Base-by-base conservation (phyloP, 2,329 filamentous ascomycete genomes). In the Dothistroma pini region DNA sequence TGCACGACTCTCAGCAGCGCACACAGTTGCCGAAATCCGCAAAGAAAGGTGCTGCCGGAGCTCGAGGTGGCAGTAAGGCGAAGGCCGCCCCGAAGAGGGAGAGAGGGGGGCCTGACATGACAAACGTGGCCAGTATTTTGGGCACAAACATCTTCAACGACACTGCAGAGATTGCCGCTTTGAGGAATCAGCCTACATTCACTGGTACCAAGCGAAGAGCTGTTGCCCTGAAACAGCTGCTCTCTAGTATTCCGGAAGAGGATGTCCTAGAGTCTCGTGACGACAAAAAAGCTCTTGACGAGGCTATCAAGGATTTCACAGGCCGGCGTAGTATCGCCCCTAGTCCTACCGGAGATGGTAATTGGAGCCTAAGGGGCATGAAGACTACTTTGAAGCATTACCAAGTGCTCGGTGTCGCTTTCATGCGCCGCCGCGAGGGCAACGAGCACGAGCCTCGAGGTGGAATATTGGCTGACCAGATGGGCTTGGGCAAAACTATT, bases 401-500 rank as follows among this genome's bases (percentile, higher is more conserved):
- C 52, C 85, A 88, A 57, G 64, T 86, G 0, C 73, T 81, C 0
- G 83, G 79, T 0, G 76, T 75, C 0, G 75, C 78, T 0, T 87
- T 83, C 74, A 86, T 87, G 84, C 67, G 82, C 0, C 66, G 72
- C 3, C 76, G 81, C 2, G 85, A 88, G 67, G 73, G 77, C 4
- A 73, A 63, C 0, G 10, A 22, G 0, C 41, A 72, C 0, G 58
- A 70, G 34, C 83, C 78, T 0, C 68, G 54, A 14, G 79, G 79
- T 75, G 95, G 95, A 83, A 97, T 99, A 68, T 82, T 97, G 70
- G 95, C 93, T 60, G 95, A 99, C 72, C 93, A 97, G 79, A 99
- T 99, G 95, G 95, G 95, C 87, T 90, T 99, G 66, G 95, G 95
- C 75, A 99, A 99, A 80, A 99, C 95, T 0, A 97, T 99, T 69